Evolutionary conservation across 2,329 filamentous ascomycete species (phyloP), one percentile per base, ranked within the genome.

Genomic region (Clonostachys solani): DNA sequence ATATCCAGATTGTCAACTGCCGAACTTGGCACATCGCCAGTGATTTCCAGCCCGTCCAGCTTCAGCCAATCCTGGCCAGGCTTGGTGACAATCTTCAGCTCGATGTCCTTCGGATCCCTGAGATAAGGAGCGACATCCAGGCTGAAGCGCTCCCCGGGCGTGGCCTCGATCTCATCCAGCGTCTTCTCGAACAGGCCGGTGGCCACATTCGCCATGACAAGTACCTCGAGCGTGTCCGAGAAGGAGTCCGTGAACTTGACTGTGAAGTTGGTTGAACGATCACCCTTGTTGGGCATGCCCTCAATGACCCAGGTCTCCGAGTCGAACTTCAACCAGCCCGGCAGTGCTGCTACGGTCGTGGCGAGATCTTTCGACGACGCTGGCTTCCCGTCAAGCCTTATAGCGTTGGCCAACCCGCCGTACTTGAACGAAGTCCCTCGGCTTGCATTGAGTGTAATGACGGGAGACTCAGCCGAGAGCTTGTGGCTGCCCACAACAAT

Each of bases 401-500:
- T 68, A 7, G 67, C 67, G 2, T 69, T 60, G 9, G 62, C 59
- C 13, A 89, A 69, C 3, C 69, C 71, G 2, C 68, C 65, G 53
- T 83, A 87, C 7, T 61, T 64, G 17, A 89, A 60, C 2, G 65
- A 59, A 13, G 69, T 61, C 3, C 80, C 81, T 36, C 64, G 64
- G 1, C 74, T 83, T 5, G 81, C 74, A 48, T 83, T 83, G 40
- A 87, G 62, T 4, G 67, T 63, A 45, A 89, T 68, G 9, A 72
- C 60, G 6, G 78, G 74, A 10, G 81, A 72, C 3, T 78, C 75
- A 51, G 87, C 86, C 2, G 77, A 78, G 38, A 95, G 69, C 53
- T 84, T 77, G 62, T 91, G 87, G 45, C 73, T 79, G 42, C 85
- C 85, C 17, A 95, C 82, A 3, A 84, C 73, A 35, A 96, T 77